Percentiles rank a stretch among this genome's conserved stretches.
Conservation (phyloP, 495 filamentous ascomycete genomes). For the Bathelium albidoporum region DNA sequence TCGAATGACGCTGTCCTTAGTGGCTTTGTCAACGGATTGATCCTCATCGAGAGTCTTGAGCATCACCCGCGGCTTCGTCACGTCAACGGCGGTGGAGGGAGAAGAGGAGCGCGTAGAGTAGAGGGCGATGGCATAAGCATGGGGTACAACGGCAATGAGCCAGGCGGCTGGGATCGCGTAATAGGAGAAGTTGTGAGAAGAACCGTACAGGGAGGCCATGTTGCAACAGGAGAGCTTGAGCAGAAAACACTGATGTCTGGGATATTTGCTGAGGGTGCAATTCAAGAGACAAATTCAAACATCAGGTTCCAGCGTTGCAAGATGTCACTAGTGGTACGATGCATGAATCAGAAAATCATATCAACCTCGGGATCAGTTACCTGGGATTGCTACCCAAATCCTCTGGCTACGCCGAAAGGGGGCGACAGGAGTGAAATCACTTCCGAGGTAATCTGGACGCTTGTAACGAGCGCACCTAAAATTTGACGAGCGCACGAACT, state of each 20-base stretch:
- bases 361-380: no score
- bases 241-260: no score
- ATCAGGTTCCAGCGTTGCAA: no score
- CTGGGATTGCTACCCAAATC: no score
- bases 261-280: no score
- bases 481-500: no score
- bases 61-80: conserved; percentile 31
- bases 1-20: conserved; percentile 34
- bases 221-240: conserved; percentile 6
- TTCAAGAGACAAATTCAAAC: no score
- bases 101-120: conserved; percentile 2
- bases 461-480: no score
- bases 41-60: conserved; percentile 29
- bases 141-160: conserved; percentile 30
- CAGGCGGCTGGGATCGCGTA: conserved; percentile 38
- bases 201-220: conserved; percentile 36
- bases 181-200: conserved; percentile 37
- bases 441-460: no score
- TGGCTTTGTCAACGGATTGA: conserved; percentile 30
- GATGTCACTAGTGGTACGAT: no score
- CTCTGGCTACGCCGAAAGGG: no score
- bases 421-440: no score
- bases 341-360: neutral
- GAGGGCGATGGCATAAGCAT: conserved; percentile 27
- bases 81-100: conserved; percentile 35